Percentiles rank a stretch among this genome's conserved stretches.
Evolutionary conservation across 2,329 filamentous ascomycete genomes (phyloP).

Genomic region (Fusarium secorum): DNA sequence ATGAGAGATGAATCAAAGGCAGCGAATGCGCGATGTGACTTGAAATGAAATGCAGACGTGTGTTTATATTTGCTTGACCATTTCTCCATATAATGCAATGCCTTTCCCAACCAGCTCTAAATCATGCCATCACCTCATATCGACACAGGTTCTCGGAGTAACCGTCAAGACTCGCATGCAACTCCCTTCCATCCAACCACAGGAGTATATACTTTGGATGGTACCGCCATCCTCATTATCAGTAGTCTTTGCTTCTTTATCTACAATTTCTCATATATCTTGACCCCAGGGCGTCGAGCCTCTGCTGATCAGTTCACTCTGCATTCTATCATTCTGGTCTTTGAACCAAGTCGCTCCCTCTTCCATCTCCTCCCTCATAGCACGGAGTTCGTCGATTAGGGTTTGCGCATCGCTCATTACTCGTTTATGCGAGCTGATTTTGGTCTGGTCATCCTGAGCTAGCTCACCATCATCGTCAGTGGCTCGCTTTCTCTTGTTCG

Average conservation of each 20-base stretch:
- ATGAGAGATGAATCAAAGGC: background rate
- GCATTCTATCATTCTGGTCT: constrained; percentile 54
- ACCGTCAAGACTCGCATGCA: constrained; percentile 26
- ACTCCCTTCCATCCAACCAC: constrained; percentile 35
- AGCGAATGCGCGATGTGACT: background rate
- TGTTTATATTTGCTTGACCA: constrained; percentile 26
- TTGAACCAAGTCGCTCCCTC: constrained; percentile 57
- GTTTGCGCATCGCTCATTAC: constrained; percentile 54
- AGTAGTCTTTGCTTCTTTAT: background rate
- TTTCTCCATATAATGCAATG: constrained; percentile 22
- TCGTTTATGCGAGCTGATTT: constrained; percentile 47
- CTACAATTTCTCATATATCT: constrained; percentile 37
- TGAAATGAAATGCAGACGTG: background rate
- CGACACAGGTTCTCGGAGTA: constrained; percentile 18
- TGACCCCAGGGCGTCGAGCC: constrained; percentile 48
- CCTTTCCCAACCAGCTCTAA: constrained; percentile 14
- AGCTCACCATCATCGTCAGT: constrained; percentile 40
- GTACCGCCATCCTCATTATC: constrained; percentile 3
- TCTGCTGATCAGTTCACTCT: constrained; percentile 48
- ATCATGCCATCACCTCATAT: constrained; percentile 9
- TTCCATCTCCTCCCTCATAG: constrained; percentile 55
- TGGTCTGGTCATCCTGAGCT: constrained; percentile 14
- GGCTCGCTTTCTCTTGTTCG: constrained; percentile 47
- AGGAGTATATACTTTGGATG: constrained; percentile 34
- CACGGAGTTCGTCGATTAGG: constrained; percentile 51